Base-by-base conservation (phyloP, 495 filamentous ascomycete genomes). In the Podospora conica region DNA sequence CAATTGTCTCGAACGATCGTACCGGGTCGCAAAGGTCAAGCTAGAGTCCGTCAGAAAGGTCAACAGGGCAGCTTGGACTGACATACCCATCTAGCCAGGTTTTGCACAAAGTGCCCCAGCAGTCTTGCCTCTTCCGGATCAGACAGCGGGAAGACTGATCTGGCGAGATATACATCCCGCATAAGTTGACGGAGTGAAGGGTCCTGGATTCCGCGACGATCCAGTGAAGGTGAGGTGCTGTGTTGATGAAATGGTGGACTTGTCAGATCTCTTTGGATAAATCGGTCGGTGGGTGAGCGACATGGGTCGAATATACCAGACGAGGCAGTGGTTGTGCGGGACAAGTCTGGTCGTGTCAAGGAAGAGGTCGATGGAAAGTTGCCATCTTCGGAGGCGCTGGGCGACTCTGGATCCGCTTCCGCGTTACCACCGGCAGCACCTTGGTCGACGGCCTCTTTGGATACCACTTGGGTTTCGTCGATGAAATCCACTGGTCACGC, bases 1-100 rank as follows among this genome's bases (percentile, higher is more conserved):
- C 83, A 11, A 82, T 70, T 1, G 81, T 74, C 23, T 83, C 79
- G 64, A 88, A 88, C 66, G 84, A 83, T 60, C 78, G 75, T 9
- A 60, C 27, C 11, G 80, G 79, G 69, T 87, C 85, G 60, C 85
- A 87, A 20, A 86, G 75, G 66, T 88, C 85, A 55, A 87, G 78
- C 84, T 86, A 24, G 22, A 20, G 15, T 18, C 4, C 23, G 68
- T 60, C 28, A 56, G 40, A 31, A 15, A 12, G 24, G 21, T 3
- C 23, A 57, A 23, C n/a, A 20, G 58, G 25, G 28, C 33, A 31
- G 1, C 58, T 9, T 11, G 60, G 10, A 12, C 66, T 27, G 23
- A 60, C 78, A 73, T 76, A 84, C 81, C 77, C 80, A 84, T 2
- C 75, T 76, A 10, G 82, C 81, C 56, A 84, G 67, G 55, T 79